Percentiles rank a stretch among this genome's conserved stretches.
Evolutionary conservation across 1,284 basidiomycete genomes (phyloP).

Genomic region (Acaromyces ingoldii): DNA sequence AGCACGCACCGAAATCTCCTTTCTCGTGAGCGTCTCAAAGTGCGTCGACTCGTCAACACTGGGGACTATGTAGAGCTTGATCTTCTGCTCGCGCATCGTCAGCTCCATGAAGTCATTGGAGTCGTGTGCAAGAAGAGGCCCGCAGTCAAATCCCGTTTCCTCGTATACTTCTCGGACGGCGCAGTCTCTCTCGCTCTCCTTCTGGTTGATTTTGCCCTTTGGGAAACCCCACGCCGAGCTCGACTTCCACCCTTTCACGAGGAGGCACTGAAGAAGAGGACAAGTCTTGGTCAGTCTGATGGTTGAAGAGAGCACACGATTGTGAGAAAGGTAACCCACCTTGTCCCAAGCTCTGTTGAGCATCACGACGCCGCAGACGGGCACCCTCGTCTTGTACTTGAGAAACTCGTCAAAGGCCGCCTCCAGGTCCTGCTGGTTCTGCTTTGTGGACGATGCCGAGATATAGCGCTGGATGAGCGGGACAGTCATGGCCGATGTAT

Average conservation of each 20-base stretch:
- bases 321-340: background rate
- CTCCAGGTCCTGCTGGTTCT: slow-evolving; percentile 40
- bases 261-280: slow-evolving; percentile 57
- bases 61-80: slow-evolving; percentile 86
- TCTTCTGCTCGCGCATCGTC: slow-evolving; percentile 79
- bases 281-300: background rate
- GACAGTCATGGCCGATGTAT: slow-evolving; percentile 40
- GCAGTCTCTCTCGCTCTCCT: slow-evolving; percentile 55
- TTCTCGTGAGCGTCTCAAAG: slow-evolving; percentile 89
- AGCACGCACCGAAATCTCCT: slow-evolving; percentile 88
- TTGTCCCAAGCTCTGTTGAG: slow-evolving; percentile 52
- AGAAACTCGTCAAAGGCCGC: slow-evolving; percentile 48
- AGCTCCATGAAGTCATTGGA: slow-evolving; percentile 68
- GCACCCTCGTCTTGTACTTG: slow-evolving; percentile 90
- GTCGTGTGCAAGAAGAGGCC: slow-evolving; percentile 28
- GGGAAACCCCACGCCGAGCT: slow-evolving; percentile 97
- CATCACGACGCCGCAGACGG: slow-evolving; percentile 97
- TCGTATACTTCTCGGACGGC: slow-evolving; percentile 59
- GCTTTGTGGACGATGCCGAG: slow-evolving; percentile 19
- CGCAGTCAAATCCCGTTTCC: slow-evolving; percentile 49
- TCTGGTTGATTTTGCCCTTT: slow-evolving; percentile 98
- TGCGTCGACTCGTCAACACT: slow-evolving; percentile 82
- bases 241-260: slow-evolving; percentile 90
- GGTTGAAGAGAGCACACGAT: too few species aligned
- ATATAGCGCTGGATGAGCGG: slow-evolving; percentile 48